Evolutionary conservation across 768 basidiomycete species (phyloP).

Genomic region (Cantharellus cinnabarinus): DNA sequence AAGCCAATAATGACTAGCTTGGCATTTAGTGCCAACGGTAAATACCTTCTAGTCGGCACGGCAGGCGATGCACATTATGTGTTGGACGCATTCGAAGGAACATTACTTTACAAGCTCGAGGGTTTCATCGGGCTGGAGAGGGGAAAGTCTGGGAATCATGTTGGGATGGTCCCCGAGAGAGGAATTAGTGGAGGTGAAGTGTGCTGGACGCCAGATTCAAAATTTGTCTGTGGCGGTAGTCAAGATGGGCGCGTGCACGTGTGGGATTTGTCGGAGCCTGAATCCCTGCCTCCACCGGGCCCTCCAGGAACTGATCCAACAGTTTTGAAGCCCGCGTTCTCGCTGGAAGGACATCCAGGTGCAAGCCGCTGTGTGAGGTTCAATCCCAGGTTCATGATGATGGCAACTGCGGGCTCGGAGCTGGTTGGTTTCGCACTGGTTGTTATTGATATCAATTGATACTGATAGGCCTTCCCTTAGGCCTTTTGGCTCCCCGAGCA

Average conservation of each 20-base stretch:
- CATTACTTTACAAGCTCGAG: slow-evolving; percentile 64
- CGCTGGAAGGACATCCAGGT: slow-evolving; percentile 62
- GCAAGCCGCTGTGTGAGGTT: slow-evolving; percentile 73
- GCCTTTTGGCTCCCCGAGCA: slow-evolving; percentile 47
- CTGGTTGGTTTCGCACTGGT: slow-evolving; percentile 32
- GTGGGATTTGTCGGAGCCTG: slow-evolving; percentile 47
- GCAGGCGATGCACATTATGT: slow-evolving; percentile 86
- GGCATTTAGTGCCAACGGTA: slow-evolving; percentile 76
- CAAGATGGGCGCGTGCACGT: slow-evolving; percentile 66
- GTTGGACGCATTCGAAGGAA: slow-evolving; percentile 75
- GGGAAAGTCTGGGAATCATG: slow-evolving; percentile 25
- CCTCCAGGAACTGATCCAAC: slow-evolving; percentile 22
- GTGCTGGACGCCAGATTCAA: slow-evolving; percentile 85
- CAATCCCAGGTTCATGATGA: slow-evolving; percentile 78
- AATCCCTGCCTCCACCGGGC: slow-evolving; percentile 3
- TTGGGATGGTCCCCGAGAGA: slow-evolving; percentile 39
- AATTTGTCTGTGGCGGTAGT: slow-evolving; percentile 70
- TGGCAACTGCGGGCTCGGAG: slow-evolving; percentile 66
- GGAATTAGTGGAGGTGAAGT: slow-evolving; percentile 89
- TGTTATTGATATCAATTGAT: slow-evolving; percentile 1
- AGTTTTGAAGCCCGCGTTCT: slow-evolving; percentile 29
- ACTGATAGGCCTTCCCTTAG: slow-evolving; percentile 11
- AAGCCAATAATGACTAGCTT: slow-evolving; percentile 82
- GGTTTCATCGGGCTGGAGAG: slow-evolving; percentile 73
- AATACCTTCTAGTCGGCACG: slow-evolving; percentile 80